A percentile compares a stretch with the other conserved stretches of the same genome.
These are phyloP conservation scores for Mycoemilia scoparia DNA, from an alignment of 192 early-diverging fungal species.

Conservation along the genomic window DNA sequence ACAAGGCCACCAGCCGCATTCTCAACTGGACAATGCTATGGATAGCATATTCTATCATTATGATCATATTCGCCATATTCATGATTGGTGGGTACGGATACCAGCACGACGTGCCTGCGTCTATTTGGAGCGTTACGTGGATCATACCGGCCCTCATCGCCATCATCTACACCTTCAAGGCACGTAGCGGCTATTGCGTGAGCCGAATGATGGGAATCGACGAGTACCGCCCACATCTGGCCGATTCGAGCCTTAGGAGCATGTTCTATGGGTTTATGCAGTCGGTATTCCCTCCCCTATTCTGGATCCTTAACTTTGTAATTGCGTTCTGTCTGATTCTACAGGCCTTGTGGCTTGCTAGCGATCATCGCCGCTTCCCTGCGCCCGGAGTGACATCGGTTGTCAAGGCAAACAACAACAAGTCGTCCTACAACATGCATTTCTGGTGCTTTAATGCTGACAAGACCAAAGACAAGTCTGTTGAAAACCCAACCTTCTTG, in stretches of 20 bases:
- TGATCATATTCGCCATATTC: constrained; percentile 13
- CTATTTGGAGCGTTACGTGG: constrained; percentile 21
- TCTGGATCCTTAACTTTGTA: constrained; percentile 14
- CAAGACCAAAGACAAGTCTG: background rate
- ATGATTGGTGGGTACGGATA: constrained; percentile 18
- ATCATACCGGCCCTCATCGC: constrained; percentile 6
- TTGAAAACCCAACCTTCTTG: constrained; percentile 19
- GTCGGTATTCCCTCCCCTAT: constrained; percentile 15
- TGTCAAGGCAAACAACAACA: constrained; percentile 21
- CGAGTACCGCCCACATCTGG: constrained; percentile 20
- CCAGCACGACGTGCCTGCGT: constrained; percentile 4
- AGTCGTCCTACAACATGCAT: constrained; percentile 23
- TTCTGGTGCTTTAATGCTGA: constrained; percentile 24
- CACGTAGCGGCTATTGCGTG: constrained; percentile 26
- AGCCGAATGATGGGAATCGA: constrained; percentile 31
- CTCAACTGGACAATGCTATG: constrained; percentile 21
- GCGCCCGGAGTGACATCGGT: constrained; percentile 19
- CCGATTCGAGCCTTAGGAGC: constrained; percentile 10
- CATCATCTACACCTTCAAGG: constrained; percentile 20
- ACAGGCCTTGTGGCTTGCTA: constrained; percentile 26
- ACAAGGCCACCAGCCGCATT: constrained; percentile 23
- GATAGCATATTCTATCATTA: constrained; percentile 17
- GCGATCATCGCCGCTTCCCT: constrained; percentile 13
- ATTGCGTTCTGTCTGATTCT: constrained; percentile 22
- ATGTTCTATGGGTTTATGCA: constrained; percentile 19